Conservation (phyloP, 176 grass and related monocot species). For the Olyra latifolia region DNA sequence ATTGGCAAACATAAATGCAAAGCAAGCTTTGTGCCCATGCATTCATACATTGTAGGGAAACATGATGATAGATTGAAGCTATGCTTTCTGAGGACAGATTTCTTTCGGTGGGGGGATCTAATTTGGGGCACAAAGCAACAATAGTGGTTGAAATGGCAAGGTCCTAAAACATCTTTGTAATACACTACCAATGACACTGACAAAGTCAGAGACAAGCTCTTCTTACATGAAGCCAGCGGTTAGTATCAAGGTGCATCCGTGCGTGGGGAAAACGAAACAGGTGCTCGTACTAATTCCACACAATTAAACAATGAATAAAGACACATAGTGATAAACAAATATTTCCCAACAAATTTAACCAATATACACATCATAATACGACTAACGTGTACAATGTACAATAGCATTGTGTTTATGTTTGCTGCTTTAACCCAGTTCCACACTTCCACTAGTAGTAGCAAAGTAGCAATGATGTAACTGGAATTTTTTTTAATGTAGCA, state of each 20-base stretch:
- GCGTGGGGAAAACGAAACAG: neutral
- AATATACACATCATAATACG: neutral
- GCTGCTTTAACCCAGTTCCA: neutral
- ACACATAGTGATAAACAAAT: neutral
- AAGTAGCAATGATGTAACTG: neutral
- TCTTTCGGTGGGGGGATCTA: neutral
- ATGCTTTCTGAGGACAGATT: neutral
- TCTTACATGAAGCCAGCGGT: neutral
- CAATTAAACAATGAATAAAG: neutral
- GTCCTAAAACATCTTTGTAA: neutral
- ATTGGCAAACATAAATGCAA: neutral
- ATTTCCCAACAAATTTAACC: neutral
- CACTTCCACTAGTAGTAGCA: neutral
- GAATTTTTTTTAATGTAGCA: neutral
- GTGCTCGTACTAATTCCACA: neutral
- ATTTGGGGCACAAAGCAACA: neutral
- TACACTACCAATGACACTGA: neutral
- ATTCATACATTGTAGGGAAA: constrained; percentile 2
- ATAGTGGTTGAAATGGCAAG: neutral
- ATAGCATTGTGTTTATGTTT: neutral
- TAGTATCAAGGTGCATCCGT: neutral
- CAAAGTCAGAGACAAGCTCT: neutral
- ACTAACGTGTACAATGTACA: neutral
- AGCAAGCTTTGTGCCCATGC: neutral
- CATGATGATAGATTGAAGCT: neutral